Conservation (phyloP, 768 basidiomycete genomes). For the Cytidiella melzeri region DNA sequence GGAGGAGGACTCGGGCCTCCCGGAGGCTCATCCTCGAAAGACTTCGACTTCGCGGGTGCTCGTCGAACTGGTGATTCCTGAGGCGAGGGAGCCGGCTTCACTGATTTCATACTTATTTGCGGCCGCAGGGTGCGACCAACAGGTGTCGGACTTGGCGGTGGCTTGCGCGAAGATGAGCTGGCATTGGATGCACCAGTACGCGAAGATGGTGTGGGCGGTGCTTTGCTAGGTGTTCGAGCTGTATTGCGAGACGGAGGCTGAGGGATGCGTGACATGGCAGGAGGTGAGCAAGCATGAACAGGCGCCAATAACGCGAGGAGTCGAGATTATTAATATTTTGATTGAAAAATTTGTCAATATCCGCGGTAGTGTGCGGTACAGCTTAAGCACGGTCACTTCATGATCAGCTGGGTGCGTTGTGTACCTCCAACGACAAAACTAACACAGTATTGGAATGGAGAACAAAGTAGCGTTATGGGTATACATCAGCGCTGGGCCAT, state of each 20-base stretch:
- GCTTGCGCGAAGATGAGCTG: constrained; percentile 5
- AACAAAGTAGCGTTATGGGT: too few relatives aligned
- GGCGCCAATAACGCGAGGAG: not conserved
- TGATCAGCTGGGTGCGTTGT: too few relatives aligned
- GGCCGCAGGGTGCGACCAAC: constrained; percentile 12
- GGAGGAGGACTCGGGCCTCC: constrained; percentile 26
- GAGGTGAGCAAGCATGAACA: constrained; percentile 1
- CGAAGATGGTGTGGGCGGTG: constrained; percentile 18
- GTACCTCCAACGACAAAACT: too few relatives aligned
- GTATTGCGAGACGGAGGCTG: constrained; percentile 25
- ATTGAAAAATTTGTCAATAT: too few relatives aligned
- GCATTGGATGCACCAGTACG: constrained; percentile 6
- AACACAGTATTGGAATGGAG: too few relatives aligned
- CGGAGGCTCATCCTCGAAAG: constrained; percentile 14
- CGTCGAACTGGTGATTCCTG: constrained; percentile 11
- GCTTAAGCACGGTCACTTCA: too few relatives aligned
- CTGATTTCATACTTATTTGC: constrained; percentile 16
- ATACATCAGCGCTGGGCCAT: too few relatives aligned
- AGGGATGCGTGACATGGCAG: constrained; percentile 37
- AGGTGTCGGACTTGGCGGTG: constrained; percentile 10
- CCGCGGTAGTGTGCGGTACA: too few relatives aligned
- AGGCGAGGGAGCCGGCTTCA: constrained; percentile 13
- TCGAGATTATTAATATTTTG: too few relatives aligned
- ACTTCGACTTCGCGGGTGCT: constrained; percentile 2
- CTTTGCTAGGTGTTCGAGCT: constrained; percentile 16